Evolutionary conservation across 1,284 basidiomycete genomes (phyloP), one percentile per base, ranked within the genome.

Genomic region (Marasmius tenuissimus): DNA sequence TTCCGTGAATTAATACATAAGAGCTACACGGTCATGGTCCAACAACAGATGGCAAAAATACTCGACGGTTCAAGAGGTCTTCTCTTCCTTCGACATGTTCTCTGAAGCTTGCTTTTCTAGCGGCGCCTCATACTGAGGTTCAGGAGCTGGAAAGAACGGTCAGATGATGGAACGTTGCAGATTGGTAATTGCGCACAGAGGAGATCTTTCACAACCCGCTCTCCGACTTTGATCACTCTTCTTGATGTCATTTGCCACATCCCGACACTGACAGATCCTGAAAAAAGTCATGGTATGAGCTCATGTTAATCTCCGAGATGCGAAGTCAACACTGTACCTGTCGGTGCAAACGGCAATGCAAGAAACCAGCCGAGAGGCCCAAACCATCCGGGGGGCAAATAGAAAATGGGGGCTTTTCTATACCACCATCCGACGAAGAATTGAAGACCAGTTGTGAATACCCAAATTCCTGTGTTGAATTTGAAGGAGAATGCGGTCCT

Each of bases 171-270:
- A 39, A 54, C 33, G 48, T 47, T 47, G 60, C 50, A 50, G 45
- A 52, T 63, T 48, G 54, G 62, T 61, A 61, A 51, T 22, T 59
- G 69, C 72, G 65, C 51, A 76, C 78, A 70, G 48, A 69, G 63
- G 55, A 85, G 63, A 55, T 90, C 88, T 70, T 84, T 88, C 63
- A 89, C 85, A 9, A 89, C 80, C 39, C 85, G 82, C 72, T 92
- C 91, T 45, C 85, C 81, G 8, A 89, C 81, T 63, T 84, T 82
- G 64, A 96, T 82, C 18, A 93, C 90, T 58, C 92, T 82, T 68
- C 85, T 86, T 76, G 93, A 95, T 6, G 93, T 90, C 84, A 96
- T 92, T 68, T 93, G 91, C 94, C 95, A 97, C 39, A 93, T 85
- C 0, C 90, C 92, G 49, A 94, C 92, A 66, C 92, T 93, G 63